These are phyloP conservation scores for Kwoniella heveanensis DNA, from an alignment of 768 basidiomycete genomes.

Conservation along the genomic window DNA sequence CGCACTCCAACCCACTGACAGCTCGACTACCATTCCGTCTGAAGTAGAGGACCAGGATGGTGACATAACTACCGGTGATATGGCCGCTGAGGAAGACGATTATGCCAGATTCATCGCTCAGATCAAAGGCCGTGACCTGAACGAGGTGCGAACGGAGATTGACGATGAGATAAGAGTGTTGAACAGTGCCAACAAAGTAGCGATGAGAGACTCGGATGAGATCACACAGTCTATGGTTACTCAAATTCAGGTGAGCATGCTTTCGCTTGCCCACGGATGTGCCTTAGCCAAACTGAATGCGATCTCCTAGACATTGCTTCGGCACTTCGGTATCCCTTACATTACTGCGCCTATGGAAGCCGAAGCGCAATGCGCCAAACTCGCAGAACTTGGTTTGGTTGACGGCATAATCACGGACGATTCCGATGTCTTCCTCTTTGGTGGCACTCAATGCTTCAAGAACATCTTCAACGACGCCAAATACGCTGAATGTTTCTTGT, in stretches of 20 bases:
- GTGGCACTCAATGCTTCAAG: conserved; percentile 91
- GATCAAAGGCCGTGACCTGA: conserved; percentile 81
- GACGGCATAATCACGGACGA: conserved; percentile 99
- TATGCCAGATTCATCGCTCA: conserved; percentile 91
- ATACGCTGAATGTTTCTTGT: conserved; percentile 93
- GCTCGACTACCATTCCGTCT: conserved; percentile 60
- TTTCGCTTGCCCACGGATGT: not conserved
- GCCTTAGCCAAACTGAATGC: conserved; percentile 30
- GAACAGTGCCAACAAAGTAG: conserved; percentile 79
- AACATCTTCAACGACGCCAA: conserved; percentile 99
- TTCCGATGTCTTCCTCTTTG: conserved; percentile 97
- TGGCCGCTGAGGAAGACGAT: conserved; percentile 62
- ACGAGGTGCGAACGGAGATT: conserved; percentile 80
- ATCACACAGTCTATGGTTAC: conserved; percentile 91
- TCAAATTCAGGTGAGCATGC: conserved; percentile 67
- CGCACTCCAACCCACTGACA: conserved; percentile 54
- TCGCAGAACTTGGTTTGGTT: conserved; percentile 79
- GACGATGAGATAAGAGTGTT: conserved; percentile 84
- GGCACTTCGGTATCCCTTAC: conserved; percentile 94
- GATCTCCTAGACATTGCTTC: conserved; percentile 82
- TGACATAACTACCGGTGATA: conserved; percentile 66
- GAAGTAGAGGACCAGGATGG: conserved; percentile 76
- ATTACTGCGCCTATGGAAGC: conserved; percentile 99
- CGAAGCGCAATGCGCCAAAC: conserved; percentile 95
- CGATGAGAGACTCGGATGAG: conserved; percentile 92